phyloP scores from a whole-genome alignment of 352 stramenopile species.

The Globisporangium yorkense region DNA sequence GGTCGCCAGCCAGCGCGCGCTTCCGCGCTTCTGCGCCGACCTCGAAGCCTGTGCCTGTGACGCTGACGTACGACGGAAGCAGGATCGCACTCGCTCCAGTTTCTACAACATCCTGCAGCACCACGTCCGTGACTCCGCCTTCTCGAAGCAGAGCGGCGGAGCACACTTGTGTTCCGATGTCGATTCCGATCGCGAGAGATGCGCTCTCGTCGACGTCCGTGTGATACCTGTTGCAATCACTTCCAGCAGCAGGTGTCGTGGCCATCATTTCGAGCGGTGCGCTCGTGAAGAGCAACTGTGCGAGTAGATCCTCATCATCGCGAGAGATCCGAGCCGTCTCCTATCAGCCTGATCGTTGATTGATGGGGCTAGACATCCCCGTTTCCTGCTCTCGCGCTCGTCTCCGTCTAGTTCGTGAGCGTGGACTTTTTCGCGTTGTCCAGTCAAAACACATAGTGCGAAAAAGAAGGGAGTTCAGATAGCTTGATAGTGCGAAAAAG shows the following conservation, averaged over 20 bases:
- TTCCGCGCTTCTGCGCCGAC: slow-evolving; percentile 1
- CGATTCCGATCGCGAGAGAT: slow-evolving; percentile 4
- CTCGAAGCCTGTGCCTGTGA: slow-evolving; percentile 3
- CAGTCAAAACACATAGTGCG: neutral
- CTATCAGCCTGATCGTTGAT: neutral
- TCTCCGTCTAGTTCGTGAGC: neutral
- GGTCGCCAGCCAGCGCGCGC: slow-evolving; percentile 9
- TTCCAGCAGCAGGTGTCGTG: neutral
- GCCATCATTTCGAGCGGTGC: neutral
- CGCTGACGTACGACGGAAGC: slow-evolving; percentile 6
- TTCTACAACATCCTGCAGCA: neutral
- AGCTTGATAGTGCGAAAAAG: too few relatives aligned
- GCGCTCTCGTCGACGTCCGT: neutral
- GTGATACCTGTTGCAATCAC: neutral
- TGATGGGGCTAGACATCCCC: neutral
- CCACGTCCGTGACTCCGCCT: neutral
- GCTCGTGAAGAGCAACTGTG: neutral
- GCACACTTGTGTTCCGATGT: slow-evolving; percentile 8
- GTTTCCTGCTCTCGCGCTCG: neutral
- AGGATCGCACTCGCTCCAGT: neutral
- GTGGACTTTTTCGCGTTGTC: too few relatives aligned
- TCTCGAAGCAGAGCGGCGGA: slow-evolving; percentile 1
- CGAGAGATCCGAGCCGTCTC: neutral
- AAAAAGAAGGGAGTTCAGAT: neutral
- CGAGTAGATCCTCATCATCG: neutral